Evolutionary conservation across 2,329 filamentous ascomycete genomes (phyloP).

Genomic region (Calonectria leucothoes): DNA sequence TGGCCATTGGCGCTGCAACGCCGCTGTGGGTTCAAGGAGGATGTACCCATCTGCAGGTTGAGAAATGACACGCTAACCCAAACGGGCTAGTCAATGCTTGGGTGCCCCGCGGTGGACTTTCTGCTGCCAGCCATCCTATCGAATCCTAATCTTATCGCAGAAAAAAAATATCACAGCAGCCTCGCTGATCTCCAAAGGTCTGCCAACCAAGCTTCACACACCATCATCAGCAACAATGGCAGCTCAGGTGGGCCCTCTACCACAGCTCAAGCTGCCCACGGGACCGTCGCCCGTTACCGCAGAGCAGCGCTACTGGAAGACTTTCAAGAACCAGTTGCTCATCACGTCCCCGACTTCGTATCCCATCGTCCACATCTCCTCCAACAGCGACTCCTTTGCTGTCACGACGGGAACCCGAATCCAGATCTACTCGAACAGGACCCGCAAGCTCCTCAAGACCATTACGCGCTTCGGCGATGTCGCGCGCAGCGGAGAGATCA

Average conservation of each 20-base stretch:
- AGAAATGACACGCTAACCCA: neutral
- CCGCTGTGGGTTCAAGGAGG: neutral
- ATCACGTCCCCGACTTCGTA: slow-evolving; percentile 92
- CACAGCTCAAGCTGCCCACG: slow-evolving; percentile 84
- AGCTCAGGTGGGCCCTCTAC: slow-evolving; percentile 83
- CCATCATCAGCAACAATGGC: slow-evolving; percentile 70
- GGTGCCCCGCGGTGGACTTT: slow-evolving; percentile 21
- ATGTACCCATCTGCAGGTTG: neutral
- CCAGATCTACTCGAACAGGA: slow-evolving; percentile 93
- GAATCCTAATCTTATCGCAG: slow-evolving; percentile 40
- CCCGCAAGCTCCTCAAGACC: slow-evolving; percentile 91
- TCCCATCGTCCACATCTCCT: slow-evolving; percentile 90
- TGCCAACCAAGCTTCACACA: slow-evolving; percentile 30
- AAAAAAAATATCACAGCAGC: slow-evolving; percentile 44
- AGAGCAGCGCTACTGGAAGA: slow-evolving; percentile 96
- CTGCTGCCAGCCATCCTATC: slow-evolving; percentile 34
- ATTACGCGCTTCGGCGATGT: slow-evolving; percentile 94
- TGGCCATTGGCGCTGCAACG: neutral
- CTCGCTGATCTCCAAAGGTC: slow-evolving; percentile 16
- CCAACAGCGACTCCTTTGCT: slow-evolving; percentile 81
- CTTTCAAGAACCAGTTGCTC: slow-evolving; percentile 91
- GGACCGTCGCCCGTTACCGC: slow-evolving; percentile 86
- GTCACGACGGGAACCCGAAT: slow-evolving; percentile 95
- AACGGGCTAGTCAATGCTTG: neutral
- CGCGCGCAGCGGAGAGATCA: slow-evolving; percentile 88